Conservation (phyloP, 352 stramenopile genomes). For the Phytopythium ostracodes region DNA sequence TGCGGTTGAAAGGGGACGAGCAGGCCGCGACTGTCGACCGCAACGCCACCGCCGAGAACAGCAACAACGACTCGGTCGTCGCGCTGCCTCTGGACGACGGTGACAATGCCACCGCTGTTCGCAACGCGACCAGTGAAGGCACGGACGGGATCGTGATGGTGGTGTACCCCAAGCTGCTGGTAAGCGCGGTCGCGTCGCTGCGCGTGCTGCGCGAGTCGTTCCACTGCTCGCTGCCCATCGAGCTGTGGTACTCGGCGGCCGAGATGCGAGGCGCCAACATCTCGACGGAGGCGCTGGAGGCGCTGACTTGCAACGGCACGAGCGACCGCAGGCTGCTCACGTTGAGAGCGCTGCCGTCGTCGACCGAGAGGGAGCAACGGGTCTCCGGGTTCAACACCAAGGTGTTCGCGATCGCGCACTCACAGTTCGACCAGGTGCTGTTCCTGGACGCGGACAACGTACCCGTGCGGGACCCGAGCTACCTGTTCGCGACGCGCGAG, state of each 20-base stretch:
- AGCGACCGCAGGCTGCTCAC: conserved; percentile 19
- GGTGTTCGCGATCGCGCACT: conserved; percentile 35
- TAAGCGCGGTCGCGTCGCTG: conserved; percentile 36
- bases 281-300: neutral
- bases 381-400: conserved; percentile 43
- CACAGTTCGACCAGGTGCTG: conserved; percentile 30
- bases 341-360: conserved; percentile 16
- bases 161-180: conserved; percentile 46
- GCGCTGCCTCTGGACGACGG: neutral
- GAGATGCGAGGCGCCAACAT: conserved; percentile 25
- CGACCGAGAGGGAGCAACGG: conserved; percentile 11
- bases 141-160: conserved; percentile 47
- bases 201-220: conserved; percentile 27
- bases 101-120: no score
- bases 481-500: conserved; percentile 35
- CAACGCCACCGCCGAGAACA: neutral
- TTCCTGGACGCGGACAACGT: conserved; percentile 60
- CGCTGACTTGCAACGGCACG: conserved; percentile 14
- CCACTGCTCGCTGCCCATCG: conserved; percentile 47
- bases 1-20: neutral
- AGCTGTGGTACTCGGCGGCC: conserved; percentile 47
- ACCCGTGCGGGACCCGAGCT: conserved; percentile 39
- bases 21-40: neutral
- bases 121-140: no score
- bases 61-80: neutral